Evolutionary conservation across 2,329 filamentous ascomycete genomes (phyloP).

Genomic region (Taxawa tesnikishii): DNA sequence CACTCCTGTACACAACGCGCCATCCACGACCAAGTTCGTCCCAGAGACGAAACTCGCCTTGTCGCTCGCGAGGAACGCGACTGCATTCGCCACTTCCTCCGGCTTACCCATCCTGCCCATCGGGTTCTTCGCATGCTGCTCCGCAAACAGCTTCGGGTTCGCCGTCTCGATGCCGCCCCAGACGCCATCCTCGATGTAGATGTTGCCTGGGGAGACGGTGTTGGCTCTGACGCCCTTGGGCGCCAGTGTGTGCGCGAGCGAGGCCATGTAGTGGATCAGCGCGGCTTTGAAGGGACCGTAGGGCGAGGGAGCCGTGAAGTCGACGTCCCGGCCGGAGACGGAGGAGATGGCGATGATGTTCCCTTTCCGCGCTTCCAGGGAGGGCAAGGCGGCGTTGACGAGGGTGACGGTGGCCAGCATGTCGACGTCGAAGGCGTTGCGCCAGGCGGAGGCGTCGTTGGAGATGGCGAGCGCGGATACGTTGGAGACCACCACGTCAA

Average conservation of each 20-base stretch:
- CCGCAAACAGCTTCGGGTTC: constrained; percentile 18
- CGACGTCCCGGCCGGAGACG: constrained; percentile 23
- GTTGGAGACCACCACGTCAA: constrained; percentile 19
- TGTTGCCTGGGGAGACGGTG: constrained; percentile 23
- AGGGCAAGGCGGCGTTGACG: constrained; percentile 18
- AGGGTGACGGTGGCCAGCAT: constrained; percentile 21
- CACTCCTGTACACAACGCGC: constrained; percentile 15
- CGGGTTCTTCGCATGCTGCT: constrained; percentile 11
- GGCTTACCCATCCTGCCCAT: constrained; percentile 29
- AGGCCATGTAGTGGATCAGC: constrained; percentile 23
- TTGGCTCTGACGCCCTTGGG: constrained; percentile 24
- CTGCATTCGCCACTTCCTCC: constrained; percentile 45
- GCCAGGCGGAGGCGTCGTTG: constrained; percentile 15
- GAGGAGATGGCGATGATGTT: constrained; percentile 23
- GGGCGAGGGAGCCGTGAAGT: constrained; percentile 23
- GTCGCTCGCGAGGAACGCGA: constrained; percentile 23
- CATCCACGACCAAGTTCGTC: constrained; percentile 19
- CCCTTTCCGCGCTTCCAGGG: constrained; percentile 21
- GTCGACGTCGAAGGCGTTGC: constrained; percentile 20
- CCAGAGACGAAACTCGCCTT: constrained; percentile 17
- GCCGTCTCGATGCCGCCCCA: constrained; percentile 21
- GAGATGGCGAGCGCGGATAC: constrained; percentile 18
- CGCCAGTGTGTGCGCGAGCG: constrained; percentile 21
- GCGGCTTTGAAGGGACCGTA: constrained; percentile 26
- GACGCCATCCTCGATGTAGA: constrained; percentile 23